phyloP scores from a whole-genome alignment of 371 early-diverging fungal species.

The Apophysomyces trapeziformis region DNA sequence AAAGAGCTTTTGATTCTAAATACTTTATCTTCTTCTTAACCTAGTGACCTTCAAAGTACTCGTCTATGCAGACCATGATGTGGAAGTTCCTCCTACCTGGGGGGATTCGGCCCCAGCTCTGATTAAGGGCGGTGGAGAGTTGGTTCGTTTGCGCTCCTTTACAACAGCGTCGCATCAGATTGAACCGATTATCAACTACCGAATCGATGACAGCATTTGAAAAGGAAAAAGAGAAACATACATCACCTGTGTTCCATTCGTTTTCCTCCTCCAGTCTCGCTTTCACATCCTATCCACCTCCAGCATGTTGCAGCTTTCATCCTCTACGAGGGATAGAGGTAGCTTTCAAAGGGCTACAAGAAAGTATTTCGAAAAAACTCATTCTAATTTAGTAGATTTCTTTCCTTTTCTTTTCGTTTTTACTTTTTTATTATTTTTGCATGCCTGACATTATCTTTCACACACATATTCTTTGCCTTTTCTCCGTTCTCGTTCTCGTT shows the following conservation, averaged over 20 bases:
- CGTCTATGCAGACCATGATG: conserved; percentile 86
- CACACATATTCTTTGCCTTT: no score
- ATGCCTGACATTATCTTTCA: no score
- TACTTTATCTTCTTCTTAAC: neutral
- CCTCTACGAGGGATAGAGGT: no score
- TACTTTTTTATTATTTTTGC: no score
- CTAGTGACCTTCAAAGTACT: conserved; percentile 80
- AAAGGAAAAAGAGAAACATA: neutral
- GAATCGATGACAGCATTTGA: conserved; percentile 46
- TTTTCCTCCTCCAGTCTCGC: neutral
- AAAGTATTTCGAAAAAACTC: no score
- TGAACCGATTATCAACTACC: conserved; percentile 85
- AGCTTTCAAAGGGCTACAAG: no score
- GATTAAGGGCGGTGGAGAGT: conserved; percentile 81
- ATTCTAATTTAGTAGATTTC: no score
- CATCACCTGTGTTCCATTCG: neutral
- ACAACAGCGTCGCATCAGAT: conserved; percentile 84
- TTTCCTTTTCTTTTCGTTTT: no score
- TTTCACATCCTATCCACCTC: neutral
- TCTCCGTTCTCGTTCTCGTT: no score
- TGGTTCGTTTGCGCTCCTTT: conserved; percentile 81
- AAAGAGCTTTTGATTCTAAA: no score
- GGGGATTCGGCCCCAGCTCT: conserved; percentile 79
- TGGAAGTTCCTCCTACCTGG: conserved; percentile 88
- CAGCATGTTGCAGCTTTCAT: no score